These are phyloP conservation scores for Leptomonas pyrrhocoris DNA, from an alignment of 208 protist species.

Conservation along the genomic window DNA sequence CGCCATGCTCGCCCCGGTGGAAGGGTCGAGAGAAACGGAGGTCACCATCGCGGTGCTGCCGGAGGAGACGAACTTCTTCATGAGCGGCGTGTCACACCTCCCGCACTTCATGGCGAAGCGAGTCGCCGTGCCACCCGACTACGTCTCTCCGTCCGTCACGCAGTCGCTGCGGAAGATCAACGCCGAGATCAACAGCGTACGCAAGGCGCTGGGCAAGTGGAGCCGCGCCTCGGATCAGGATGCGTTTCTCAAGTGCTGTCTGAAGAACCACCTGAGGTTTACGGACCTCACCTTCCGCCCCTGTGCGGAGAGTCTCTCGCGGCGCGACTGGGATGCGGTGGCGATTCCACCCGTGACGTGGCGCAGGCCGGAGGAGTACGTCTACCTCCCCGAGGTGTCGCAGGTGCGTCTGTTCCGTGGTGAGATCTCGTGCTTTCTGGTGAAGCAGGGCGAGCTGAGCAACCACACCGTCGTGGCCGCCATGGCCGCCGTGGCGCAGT, in stretches of 20 bases:
- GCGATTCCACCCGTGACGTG: constrained; percentile 40
- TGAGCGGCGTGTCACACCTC: constrained; percentile 32
- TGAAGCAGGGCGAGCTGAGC: constrained; percentile 61
- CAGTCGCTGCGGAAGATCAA: constrained; percentile 35
- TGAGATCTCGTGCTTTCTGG: constrained; percentile 52
- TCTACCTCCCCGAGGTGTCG: constrained; percentile 35
- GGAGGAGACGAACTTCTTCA: constrained; percentile 60
- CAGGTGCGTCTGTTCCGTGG: constrained; percentile 57
- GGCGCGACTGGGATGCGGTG: constrained; percentile 30
- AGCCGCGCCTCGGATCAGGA: constrained; percentile 37
- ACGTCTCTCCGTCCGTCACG: constrained; percentile 43
- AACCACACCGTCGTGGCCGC: constrained; percentile 76
- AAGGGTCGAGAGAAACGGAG: constrained; percentile 33
- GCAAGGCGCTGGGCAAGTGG: constrained; percentile 38
- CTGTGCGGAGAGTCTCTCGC: constrained; percentile 33
- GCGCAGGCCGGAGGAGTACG: constrained; percentile 54
- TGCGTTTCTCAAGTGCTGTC: constrained; percentile 47
- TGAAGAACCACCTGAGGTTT: constrained; percentile 44
- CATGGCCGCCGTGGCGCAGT: constrained; percentile 66
- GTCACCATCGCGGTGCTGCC: constrained; percentile 56
- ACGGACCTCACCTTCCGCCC: constrained; percentile 63
- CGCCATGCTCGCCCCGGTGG: constrained; percentile 25
- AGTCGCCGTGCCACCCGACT: constrained; percentile 43
- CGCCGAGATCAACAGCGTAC: constrained; percentile 35
- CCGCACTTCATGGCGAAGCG: constrained; percentile 47